Evolutionary conservation across 1,284 basidiomycete genomes (phyloP).

Genomic region (Serendipita sp.): DNA sequence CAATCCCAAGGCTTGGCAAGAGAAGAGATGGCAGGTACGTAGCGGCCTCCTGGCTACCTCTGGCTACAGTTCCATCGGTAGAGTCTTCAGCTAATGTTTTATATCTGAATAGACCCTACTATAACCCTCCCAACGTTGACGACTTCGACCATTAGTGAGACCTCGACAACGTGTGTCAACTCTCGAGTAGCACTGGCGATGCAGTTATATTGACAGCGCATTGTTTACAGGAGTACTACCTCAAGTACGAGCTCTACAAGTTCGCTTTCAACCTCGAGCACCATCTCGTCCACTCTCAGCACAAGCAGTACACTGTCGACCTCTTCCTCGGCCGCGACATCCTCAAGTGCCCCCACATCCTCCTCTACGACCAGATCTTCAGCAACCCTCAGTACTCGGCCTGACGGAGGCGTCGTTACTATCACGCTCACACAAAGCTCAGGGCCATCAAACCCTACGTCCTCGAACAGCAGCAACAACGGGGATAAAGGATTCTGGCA

Average conservation of each 20-base stretch:
- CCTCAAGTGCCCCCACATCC: conserved; percentile 9
- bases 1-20: too few species aligned
- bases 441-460: conserved; percentile 9
- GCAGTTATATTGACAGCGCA: too few species aligned
- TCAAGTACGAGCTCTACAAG: conserved; percentile 9
- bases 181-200: too few species aligned
- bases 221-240: not conserved
- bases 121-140: too few species aligned
- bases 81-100: too few species aligned
- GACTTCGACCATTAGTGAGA: too few species aligned
- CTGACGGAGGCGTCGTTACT: not conserved
- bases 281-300: conserved; percentile 3
- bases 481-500: conserved; percentile 36
- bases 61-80: too few species aligned
- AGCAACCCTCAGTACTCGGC: conserved; percentile 9
- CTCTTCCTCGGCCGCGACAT: conserved; percentile 9
- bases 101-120: too few species aligned
- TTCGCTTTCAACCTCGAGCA: conserved; percentile 8
- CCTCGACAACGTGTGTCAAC: too few species aligned
- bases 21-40: too few species aligned
- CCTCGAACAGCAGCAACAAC: conserved; percentile 9
- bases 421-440: conserved; percentile 6
- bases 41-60: too few species aligned
- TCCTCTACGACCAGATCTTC: conserved; percentile 12
- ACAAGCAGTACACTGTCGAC: conserved; percentile 7